phyloP scores from a whole-genome alignment of 768 basidiomycete species.

The Suillus lakei region DNA sequence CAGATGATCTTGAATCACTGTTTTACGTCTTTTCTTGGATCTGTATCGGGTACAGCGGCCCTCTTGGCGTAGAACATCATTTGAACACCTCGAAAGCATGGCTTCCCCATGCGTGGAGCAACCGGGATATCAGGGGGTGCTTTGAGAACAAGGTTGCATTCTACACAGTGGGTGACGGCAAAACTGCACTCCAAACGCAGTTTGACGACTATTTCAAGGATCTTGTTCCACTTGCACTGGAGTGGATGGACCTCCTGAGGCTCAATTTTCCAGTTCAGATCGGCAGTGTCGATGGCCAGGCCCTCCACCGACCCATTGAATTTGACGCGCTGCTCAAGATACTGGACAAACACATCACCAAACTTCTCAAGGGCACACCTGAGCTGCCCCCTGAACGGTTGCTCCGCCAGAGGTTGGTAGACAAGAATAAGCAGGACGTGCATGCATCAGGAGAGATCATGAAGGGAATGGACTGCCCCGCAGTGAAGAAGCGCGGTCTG shows the following conservation, averaged over 20 bases:
- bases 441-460: neutral
- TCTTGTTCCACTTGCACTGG: neutral
- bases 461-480: neutral
- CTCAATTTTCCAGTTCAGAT: neutral
- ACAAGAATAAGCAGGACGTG: neutral
- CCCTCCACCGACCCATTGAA: neutral
- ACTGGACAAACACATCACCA: neutral
- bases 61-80: neutral
- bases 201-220: neutral
- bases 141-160: neutral
- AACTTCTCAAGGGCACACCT: neutral
- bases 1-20: constrained; percentile 2
- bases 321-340: neutral
- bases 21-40: constrained; percentile 2
- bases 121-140: neutral
- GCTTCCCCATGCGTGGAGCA: neutral
- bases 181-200: neutral
- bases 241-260: neutral
- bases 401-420: neutral
- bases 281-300: neutral
- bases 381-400: neutral
- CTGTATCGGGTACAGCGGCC: neutral
- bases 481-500: neutral
- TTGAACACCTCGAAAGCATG: neutral
- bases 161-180: neutral